Percentiles rank a stretch among this genome's conserved stretches.
Conservation (phyloP, 1,139 yeast species). For the Lodderomyces margitis region DNA sequence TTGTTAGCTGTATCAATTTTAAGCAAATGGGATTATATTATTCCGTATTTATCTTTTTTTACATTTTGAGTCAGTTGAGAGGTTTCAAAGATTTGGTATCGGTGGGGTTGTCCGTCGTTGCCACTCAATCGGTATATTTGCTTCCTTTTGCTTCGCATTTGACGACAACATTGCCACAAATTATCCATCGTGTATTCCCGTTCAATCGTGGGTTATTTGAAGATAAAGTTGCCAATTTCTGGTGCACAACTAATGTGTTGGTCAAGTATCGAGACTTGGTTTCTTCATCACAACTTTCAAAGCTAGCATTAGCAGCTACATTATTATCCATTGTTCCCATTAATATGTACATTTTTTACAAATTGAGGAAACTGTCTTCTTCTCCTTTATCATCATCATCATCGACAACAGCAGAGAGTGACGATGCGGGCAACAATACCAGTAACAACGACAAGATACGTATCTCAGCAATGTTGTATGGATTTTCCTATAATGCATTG, state of each 20-base stretch:
- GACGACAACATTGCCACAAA: slow-evolving; percentile 24
- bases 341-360: slow-evolving; percentile 49
- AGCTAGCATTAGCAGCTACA: slow-evolving; percentile 63
- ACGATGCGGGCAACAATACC: neutral
- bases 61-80: slow-evolving; percentile 51
- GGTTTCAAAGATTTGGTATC: slow-evolving; percentile 41
- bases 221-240: slow-evolving; percentile 94
- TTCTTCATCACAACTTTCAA: slow-evolving; percentile 57
- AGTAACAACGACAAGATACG: slow-evolving; percentile 16
- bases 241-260: slow-evolving; percentile 86
- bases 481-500: slow-evolving; percentile 80
- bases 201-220: slow-evolving; percentile 94
- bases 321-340: slow-evolving; percentile 67
- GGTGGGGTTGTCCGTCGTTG: slow-evolving; percentile 62
- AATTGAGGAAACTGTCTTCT: slow-evolving; percentile 29
- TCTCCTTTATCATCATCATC: neutral
- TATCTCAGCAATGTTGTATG: slow-evolving; percentile 48
- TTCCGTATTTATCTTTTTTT: slow-evolving; percentile 84
- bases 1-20: slow-evolving; percentile 74
- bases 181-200: slow-evolving; percentile 76
- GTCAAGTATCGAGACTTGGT: slow-evolving; percentile 64
- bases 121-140: slow-evolving; percentile 52
- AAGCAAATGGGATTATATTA: slow-evolving; percentile 96
- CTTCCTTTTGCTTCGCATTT: slow-evolving; percentile 52
- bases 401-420: neutral